Base-by-base conservation (phyloP, 2,329 filamentous ascomycete genomes). In the Aspergillus cejpii region DNA sequence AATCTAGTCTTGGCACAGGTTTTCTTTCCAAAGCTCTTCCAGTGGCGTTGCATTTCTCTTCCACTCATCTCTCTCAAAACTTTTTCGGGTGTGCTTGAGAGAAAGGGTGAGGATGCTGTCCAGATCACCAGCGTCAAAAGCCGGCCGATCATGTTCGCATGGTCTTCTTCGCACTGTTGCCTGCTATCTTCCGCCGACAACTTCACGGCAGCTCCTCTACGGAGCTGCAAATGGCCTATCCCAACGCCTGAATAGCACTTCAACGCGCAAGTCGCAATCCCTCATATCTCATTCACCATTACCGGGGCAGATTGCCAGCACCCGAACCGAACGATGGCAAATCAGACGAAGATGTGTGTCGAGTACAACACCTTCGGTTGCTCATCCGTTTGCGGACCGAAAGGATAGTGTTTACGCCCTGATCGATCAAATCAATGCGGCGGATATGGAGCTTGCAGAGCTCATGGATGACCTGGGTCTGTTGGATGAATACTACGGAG, bases 371-470 rank as follows among this genome's bases (percentile, higher is more conserved):
- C 17, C 51, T 23, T 44, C 49, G 21, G 50, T 57, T 29, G 40
- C 36, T 23, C 46, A 50, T 23, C 39, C 48, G 15, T 43, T 51
- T 21, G 42, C 50, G 27, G 50, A 52, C 29, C 51, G 54, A 19
- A 61, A 61, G 46, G 61, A 63, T 31, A 52, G 53, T 8, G 54
- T 70, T 39, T 68, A 64, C 44, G 50, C 36, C 15, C 44, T 70
- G 44, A 61, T 70, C 34, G 66, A 70, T 38, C 58, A 56, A 38
- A 67, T 70, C 48, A 59, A 63, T 23, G 45, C 62, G 12, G 61
- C 60, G 24, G 66, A 69, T 34, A 57, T 57, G 15, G 59, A 62
- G 20, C 52, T 70, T 29, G 57, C 60, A 5, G 52, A 61, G 21
- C 45, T 66, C 8, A 55, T 69, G 47, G 54, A 67, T n/a, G 62